Evolutionary conservation across 202 grass and related monocot genomes (phyloP).

Genomic region (Digitaria exilis): DNA sequence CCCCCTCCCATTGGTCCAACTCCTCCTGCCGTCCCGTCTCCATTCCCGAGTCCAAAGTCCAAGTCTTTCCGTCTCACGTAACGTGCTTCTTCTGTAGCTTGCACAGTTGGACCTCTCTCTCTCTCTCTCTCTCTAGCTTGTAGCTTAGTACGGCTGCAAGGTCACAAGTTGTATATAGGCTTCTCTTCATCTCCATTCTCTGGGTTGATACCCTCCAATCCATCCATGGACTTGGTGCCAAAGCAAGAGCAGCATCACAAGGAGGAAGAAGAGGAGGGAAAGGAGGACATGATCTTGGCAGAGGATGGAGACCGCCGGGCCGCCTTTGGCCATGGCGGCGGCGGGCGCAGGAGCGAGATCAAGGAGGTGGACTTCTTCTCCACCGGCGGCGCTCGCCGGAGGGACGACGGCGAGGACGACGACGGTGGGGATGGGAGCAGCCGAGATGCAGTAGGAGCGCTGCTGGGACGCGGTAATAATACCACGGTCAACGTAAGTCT

Average conservation of each 20-base stretch:
- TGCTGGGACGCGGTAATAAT: background rate
- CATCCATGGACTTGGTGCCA: conserved; percentile 38
- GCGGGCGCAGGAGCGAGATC: conserved; percentile 22
- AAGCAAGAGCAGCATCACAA: background rate
- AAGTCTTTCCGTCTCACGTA: conserved; percentile 44
- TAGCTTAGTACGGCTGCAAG: background rate
- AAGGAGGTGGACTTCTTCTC: conserved; percentile 64
- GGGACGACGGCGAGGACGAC: background rate
- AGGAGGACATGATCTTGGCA: background rate
- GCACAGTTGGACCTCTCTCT: background rate
- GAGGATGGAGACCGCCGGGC: background rate
- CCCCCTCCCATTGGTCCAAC: conserved; percentile 9
- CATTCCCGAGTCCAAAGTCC: conserved; percentile 25
- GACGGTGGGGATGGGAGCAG: background rate
- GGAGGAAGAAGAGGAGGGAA: background rate
- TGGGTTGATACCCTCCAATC: background rate
- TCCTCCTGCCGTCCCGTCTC: conserved; percentile 1
- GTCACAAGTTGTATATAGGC: conserved; percentile 7
- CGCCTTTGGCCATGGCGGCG: background rate
- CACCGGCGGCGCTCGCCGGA: background rate
- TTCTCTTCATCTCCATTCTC: background rate
- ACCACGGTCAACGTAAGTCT: conserved; percentile 48
- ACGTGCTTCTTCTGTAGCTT: conserved; percentile 4
- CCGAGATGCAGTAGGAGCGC: background rate
- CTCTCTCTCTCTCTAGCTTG: too few species aligned